Evolutionary conservation across 495 filamentous ascomycete genomes (phyloP).

Genomic region (Aspergillus cristatus): DNA sequence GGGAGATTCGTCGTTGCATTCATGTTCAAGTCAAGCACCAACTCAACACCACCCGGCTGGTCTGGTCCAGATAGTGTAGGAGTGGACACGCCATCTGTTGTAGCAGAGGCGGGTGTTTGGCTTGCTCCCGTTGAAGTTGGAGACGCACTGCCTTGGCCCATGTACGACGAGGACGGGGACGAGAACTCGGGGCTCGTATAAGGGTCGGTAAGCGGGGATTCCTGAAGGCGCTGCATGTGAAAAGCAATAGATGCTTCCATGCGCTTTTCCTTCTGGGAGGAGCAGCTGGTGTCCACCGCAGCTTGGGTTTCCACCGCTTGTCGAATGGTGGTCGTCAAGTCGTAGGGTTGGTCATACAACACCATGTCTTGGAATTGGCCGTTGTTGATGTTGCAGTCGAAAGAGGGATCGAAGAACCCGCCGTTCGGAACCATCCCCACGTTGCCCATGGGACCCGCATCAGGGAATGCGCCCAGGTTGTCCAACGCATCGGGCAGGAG

Average conservation of each 20-base stretch:
- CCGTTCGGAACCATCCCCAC: too few species aligned
- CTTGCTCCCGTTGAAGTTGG: slow-evolving; percentile 12
- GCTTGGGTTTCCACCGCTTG: slow-evolving; percentile 34
- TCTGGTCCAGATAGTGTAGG: slow-evolving; percentile 9
- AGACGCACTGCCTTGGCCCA: slow-evolving; percentile 19
- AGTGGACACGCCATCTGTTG: slow-evolving; percentile 11
- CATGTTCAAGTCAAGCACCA: slow-evolving; percentile 42
- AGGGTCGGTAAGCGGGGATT: slow-evolving; percentile 24
- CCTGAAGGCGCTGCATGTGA: slow-evolving; percentile 31
- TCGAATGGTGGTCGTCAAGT: slow-evolving; percentile 23
- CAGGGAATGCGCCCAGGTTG: slow-evolving; percentile 12
- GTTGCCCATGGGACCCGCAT: slow-evolving; percentile 15
- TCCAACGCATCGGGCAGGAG: slow-evolving; percentile 13
- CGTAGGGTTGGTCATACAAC: slow-evolving; percentile 1
- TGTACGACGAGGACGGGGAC: slow-evolving; percentile 29
- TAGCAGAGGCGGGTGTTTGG: slow-evolving; percentile 11
- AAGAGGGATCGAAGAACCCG: not conserved
- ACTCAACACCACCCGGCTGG: slow-evolving; percentile 19
- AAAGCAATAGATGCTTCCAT: slow-evolving; percentile 35
- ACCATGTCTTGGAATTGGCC: not conserved
- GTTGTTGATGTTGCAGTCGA: not conserved
- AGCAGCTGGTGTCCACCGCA: slow-evolving; percentile 21
- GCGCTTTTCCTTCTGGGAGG: slow-evolving; percentile 36
- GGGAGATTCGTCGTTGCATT: slow-evolving; percentile 34
- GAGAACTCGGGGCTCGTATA: slow-evolving; percentile 29